Base-by-base conservation (phyloP, 2,329 filamentous ascomycete genomes). In the Penicillium sp. region DNA sequence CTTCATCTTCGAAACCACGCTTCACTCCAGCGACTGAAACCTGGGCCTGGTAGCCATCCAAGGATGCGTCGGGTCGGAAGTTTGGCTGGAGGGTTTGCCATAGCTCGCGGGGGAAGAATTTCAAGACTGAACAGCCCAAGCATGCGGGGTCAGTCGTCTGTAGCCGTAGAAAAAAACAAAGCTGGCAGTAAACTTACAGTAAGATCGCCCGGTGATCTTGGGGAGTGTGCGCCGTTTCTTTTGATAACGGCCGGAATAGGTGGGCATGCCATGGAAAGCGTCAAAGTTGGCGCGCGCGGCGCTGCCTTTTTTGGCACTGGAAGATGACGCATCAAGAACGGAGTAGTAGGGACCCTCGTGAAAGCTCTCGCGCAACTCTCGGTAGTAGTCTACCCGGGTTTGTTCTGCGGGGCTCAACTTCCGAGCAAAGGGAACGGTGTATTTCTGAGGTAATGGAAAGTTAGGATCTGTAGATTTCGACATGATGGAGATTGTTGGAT, bases 291-390 rank as follows among this genome's bases (percentile, higher is more conserved):
- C 75, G 67, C 78, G 70, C 66, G 77, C 74, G 65, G 73, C 59
- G 61, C 72, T 72, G 63, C 77, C 71, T 63, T 79, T 76, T 68
- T 82, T 75, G 56, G 78, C 72, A 56, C 75, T 58, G 46, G 73
- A 65, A 21, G 73, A 67, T 43, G 73, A 60, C 46, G 74, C 58
- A 59, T 75, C 80, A 6, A 85, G 75, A 19, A 83, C 77, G 0
- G 82, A 81, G 72, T 85, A 87, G 61, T 85, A 81, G 0, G 85
- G 83, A 0, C 85, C 85, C 47, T 86, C 81, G 64, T 85, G 84
- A 57, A 84, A 80, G 45, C 77, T 77, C 47, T 82, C 80, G 62
- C 83, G 82, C 5, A 86, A 72, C 1, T 71, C 71, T 8, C 82
- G 79, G 66, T 82, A 83, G 57, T 78, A 70, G 51, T 81, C 75